Percentiles rank a stretch among this genome's conserved stretches.
These are phyloP conservation scores for Eucalyptus regnans DNA, from an alignment of 345 rosid species.

Conservation along the genomic window DNA sequence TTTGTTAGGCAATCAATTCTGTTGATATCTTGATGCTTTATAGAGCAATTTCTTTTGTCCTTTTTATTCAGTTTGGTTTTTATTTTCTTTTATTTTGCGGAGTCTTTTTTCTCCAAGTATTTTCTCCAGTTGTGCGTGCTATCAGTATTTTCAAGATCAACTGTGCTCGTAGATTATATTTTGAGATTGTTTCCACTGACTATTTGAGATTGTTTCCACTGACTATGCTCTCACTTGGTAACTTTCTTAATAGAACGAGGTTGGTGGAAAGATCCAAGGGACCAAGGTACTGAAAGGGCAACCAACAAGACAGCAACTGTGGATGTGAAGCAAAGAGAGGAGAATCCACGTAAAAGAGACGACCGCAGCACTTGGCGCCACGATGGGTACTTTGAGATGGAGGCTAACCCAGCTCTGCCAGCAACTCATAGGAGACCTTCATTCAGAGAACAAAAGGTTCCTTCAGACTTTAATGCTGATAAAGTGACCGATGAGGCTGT, in stretches of 20 bases:
- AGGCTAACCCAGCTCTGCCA: conserved; percentile 23
- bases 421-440: conserved; percentile 64
- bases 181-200: not conserved
- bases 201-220: not conserved
- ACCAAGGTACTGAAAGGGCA: conserved; percentile 24
- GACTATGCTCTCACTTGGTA: conserved; percentile 1
- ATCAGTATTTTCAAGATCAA: not conserved
- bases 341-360: conserved; percentile 18
- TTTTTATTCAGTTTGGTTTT: not conserved
- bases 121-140: not conserved
- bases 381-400: conserved; percentile 55
- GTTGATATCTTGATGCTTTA: not conserved
- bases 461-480: conserved; percentile 21
- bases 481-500: conserved; percentile 17
- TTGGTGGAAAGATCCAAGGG: conserved; percentile 50
- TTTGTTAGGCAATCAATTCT: not conserved
- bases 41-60: not conserved
- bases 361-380: conserved; percentile 42
- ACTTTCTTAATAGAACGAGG: conserved; percentile 29
- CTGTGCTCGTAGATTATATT: not conserved
- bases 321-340: conserved; percentile 23
- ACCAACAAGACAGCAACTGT: conserved; percentile 14
- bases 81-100: not conserved
- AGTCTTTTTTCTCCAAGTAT: not conserved
- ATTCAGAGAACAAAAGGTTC: conserved; percentile 65